Percentiles rank a stretch among this genome's conserved stretches.
phyloP scores from a whole-genome alignment of 2,329 filamentous ascomycete species.

The Venturia nashicola region DNA sequence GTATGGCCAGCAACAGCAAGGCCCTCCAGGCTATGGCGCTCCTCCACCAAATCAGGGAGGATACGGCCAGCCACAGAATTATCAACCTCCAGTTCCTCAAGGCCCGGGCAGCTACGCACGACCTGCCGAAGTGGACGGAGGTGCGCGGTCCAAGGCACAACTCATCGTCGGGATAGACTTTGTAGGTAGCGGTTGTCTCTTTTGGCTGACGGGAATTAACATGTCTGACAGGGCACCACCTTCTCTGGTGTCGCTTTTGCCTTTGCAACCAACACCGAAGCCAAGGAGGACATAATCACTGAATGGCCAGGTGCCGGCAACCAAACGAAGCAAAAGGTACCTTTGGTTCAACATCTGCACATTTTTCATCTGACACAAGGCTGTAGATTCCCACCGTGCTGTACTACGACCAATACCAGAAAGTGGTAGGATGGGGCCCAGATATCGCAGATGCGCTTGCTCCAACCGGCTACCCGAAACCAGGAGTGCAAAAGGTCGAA shows the following conservation, averaged over 20 bases:
- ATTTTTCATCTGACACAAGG: neutral
- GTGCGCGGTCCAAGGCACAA: slow-evolving; percentile 84
- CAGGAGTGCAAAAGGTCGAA: slow-evolving; percentile 95
- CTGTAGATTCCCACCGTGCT: slow-evolving; percentile 93
- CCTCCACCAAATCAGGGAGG: slow-evolving; percentile 21
- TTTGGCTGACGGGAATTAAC: neutral
- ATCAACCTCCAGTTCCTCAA: slow-evolving; percentile 15
- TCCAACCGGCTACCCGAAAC: slow-evolving; percentile 94
- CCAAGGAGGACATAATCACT: slow-evolving; percentile 96
- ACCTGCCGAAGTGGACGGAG: slow-evolving; percentile 66
- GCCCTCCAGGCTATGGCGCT: slow-evolving; percentile 21
- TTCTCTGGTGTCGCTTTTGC: slow-evolving; percentile 95
- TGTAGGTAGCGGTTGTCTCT: slow-evolving; percentile 41
- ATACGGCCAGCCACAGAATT: slow-evolving; percentile 19
- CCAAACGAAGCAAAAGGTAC: slow-evolving; percentile 96
- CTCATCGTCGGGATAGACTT: slow-evolving; percentile 98
- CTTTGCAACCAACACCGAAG: slow-evolving; percentile 89
- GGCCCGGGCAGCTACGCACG: slow-evolving; percentile 18
- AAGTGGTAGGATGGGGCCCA: slow-evolving; percentile 98
- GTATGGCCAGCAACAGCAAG: slow-evolving; percentile 22
- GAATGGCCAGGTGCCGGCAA: slow-evolving; percentile 98
- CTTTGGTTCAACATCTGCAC: slow-evolving; percentile 5
- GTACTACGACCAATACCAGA: slow-evolving; percentile 98
- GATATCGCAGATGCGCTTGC: slow-evolving; percentile 96
- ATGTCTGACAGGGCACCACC: slow-evolving; percentile 62